Evolutionary conservation across 768 basidiomycete species (phyloP).

Genomic region (Panus rudis): DNA sequence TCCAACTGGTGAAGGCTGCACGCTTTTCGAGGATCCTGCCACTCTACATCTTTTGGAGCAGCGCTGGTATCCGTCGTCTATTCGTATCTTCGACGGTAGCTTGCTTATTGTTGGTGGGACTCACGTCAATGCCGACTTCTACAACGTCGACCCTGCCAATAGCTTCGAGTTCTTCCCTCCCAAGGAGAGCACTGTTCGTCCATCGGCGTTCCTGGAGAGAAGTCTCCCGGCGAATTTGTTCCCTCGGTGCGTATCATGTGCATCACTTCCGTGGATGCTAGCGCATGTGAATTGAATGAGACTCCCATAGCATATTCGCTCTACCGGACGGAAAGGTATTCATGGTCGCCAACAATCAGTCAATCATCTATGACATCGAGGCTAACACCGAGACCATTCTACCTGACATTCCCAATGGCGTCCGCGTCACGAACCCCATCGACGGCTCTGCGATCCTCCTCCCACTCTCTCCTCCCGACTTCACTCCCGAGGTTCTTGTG

Average conservation of each 20-base stretch:
- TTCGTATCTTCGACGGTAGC: conserved; percentile 24
- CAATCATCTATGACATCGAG: conserved; percentile 30
- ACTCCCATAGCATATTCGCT: conserved; percentile 6
- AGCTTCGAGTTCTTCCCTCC: conserved; percentile 27
- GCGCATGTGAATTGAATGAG: not conserved
- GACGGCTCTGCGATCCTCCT: conserved; percentile 23
- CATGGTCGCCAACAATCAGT: conserved; percentile 29
- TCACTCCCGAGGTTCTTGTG: conserved; percentile 21
- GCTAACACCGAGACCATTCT: conserved; percentile 27
- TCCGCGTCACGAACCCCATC: conserved; percentile 27
- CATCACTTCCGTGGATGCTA: not conserved
- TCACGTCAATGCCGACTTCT: conserved; percentile 21
- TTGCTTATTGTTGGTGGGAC: conserved; percentile 26
- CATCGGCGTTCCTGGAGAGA: conserved; percentile 24
- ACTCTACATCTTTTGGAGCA: conserved; percentile 18
- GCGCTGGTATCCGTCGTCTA: conserved; percentile 25
- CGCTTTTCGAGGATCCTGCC: conserved; percentile 22
- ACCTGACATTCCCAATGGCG: conserved; percentile 30
- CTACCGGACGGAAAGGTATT: conserved; percentile 26
- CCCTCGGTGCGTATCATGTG: conserved; percentile 8
- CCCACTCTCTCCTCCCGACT: conserved; percentile 24
- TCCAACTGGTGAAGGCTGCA: conserved; percentile 20
- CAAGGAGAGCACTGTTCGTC: conserved; percentile 23
- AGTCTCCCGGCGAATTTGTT: conserved; percentile 20
- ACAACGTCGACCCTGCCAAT: conserved; percentile 24